Evolutionary conservation across 2,329 filamentous ascomycete species (phyloP), one percentile per base, ranked within the genome.

Genomic region (Colletotrichum eremochloae): DNA sequence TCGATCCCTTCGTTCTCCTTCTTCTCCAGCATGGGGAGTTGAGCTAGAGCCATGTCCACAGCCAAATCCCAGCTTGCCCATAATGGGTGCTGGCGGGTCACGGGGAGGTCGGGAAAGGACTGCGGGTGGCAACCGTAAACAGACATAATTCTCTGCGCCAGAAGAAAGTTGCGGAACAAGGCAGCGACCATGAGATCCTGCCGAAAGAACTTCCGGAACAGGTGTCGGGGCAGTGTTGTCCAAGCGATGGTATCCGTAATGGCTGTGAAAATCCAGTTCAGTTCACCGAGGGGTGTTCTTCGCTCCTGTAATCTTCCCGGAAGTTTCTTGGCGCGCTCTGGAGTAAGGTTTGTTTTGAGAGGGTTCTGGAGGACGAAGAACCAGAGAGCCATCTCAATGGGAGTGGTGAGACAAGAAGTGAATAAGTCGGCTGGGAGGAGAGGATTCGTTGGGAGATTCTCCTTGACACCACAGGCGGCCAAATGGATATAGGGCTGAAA

Each of bases 171-270:
- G 64, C 96, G 91, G 82, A 98, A 99, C 9, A 99, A 85, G 2
- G 96, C 96, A 15, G 96, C 96, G n/a, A 99, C 96, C 95, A 99
- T 98, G 15, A 99, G 87, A 81, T 99, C 96, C 81, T 99, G 96
- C 53, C 96, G 87, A 82, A 99, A 99, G 72, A 98, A 94, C 81
- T 97, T 97, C 82, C 97, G 95, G 83, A 99, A 99, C 14, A 98
- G 85, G 29, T 95, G 90, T 57, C 96, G 92, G 3, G 95, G 94
- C 5, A 99, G 85, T 6, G 94, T 97, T 42, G 97, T 98, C 96
- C 96, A 99, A 0, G 96, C 96, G 77, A 99, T 99, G 1, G 96
- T 98, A 80, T 99, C 96, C 0, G 96, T 99, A 75, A 99, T 98
- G 67, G 96, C 96, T 0, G 96, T 99, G 79, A 99, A 98, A 46